Percentiles rank a stretch among this genome's conserved stretches.
These are phyloP conservation scores for Alternaria burnsii DNA, from an alignment of 2,329 filamentous ascomycete species.

Conservation along the genomic window DNA sequence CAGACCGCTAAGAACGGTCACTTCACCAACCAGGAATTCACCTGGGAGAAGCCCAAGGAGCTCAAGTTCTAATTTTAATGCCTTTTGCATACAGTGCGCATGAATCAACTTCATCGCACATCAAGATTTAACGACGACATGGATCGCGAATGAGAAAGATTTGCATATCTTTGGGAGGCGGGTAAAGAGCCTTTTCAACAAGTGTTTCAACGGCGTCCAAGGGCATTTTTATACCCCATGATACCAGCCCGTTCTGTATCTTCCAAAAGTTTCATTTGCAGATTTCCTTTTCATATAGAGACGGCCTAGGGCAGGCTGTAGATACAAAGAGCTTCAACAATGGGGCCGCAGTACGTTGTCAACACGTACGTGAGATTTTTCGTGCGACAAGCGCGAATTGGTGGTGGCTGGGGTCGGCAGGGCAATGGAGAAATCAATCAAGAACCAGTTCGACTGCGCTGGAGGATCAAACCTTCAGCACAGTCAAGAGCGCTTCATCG, in stretches of 20 bases:
- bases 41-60: constrained; percentile 97
- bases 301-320: constrained; percentile 28
- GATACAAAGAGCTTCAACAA: constrained; percentile 36
- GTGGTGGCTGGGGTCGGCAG: constrained; percentile 1
- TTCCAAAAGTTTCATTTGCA: constrained; percentile 44
- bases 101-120: constrained; percentile 53
- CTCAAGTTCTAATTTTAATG: constrained; percentile 78
- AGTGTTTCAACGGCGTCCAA: constrained; percentile 48
- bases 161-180: constrained; percentile 50
- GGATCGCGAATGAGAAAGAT: constrained; percentile 28
- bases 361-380: constrained; percentile 36
- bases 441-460: neutral
- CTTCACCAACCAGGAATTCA: constrained; percentile 98
- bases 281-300: constrained; percentile 27
- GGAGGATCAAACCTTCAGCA: neutral
- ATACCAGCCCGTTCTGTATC: constrained; percentile 38
- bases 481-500: neutral
- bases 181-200: constrained; percentile 51
- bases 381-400: constrained; percentile 5
- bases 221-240: constrained; percentile 44
- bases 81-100: constrained; percentile 44
- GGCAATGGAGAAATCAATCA: constrained; percentile 6
- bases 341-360: constrained; percentile 37
- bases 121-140: constrained; percentile 40
- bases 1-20: constrained; percentile 99